Evolutionary conservation across 2,329 filamentous ascomycete species (phyloP).

Genomic region (Aspergillus aculeatinus): DNA sequence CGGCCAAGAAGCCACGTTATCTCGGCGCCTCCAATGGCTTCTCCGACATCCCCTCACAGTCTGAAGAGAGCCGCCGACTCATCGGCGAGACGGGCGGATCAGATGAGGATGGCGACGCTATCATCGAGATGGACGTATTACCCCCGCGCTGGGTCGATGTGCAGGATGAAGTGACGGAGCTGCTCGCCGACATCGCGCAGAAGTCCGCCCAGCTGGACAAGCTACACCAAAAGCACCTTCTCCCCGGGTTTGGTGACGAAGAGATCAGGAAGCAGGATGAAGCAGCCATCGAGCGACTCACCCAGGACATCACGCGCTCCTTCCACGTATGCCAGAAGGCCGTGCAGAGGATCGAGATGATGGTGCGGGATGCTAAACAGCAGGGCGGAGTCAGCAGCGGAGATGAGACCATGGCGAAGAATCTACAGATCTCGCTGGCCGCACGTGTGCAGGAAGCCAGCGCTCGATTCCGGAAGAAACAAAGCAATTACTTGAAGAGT

Average conservation of each 20-base stretch:
- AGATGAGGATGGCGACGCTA: constrained; percentile 79
- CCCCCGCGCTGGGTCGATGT: constrained; percentile 95
- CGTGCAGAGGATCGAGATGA: constrained; percentile 81
- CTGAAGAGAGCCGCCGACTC: constrained; percentile 74
- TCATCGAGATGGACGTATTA: constrained; percentile 97
- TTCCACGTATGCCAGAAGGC: constrained; percentile 89
- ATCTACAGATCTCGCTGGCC: constrained; percentile 90
- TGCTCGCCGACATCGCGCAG: constrained; percentile 74
- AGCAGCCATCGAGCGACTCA: constrained; percentile 83
- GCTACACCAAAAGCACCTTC: constrained; percentile 92
- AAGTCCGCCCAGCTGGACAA: constrained; percentile 85
- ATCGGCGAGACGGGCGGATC: constrained; percentile 72
- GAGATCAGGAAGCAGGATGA: constrained; percentile 85
- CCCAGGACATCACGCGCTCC: constrained; percentile 80
- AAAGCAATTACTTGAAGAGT: constrained; percentile 95
- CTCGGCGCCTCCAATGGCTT: constrained; percentile 60
- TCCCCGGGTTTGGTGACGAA: constrained; percentile 96
- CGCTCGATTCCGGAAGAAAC: constrained; percentile 92
- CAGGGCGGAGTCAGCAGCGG: constrained; percentile 70
- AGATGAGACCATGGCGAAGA: constrained; percentile 93
- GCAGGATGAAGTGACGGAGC: constrained; percentile 86
- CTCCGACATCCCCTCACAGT: constrained; percentile 59
- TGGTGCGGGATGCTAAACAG: constrained; percentile 78
- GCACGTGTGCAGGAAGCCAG: constrained; percentile 87
- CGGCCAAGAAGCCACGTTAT: constrained; percentile 77